phyloP scores from a whole-genome alignment of 805 yeast genomes.

The Candida oleophila region DNA sequence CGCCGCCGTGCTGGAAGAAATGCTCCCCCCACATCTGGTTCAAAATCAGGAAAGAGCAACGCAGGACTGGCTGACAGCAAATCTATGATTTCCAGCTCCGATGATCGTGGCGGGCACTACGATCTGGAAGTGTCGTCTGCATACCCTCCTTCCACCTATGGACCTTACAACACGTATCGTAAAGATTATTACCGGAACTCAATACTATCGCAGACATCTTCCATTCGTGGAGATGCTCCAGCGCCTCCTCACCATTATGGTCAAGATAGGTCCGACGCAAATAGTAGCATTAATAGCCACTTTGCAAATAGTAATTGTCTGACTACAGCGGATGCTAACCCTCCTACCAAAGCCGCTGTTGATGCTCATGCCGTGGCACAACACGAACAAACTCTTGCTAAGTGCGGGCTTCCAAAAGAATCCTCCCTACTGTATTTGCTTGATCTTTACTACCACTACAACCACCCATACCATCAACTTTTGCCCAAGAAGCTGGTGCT shows the following conservation, averaged over 20 bases:
- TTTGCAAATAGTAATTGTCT: no score
- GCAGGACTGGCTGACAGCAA: neutral
- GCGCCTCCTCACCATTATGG: neutral
- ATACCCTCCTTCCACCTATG: constrained; percentile 1
- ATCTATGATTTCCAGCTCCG: constrained; percentile 2
- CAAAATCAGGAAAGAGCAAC: neutral
- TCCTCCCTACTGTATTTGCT: constrained; percentile 15
- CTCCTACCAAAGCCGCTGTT: neutral
- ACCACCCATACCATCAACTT: constrained; percentile 20
- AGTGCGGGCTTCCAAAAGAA: constrained; percentile 24
- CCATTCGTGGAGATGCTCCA: neutral
- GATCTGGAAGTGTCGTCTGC: neutral
- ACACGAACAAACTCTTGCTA: neutral
- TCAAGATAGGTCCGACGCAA: neutral
- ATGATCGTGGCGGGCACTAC: neutral
- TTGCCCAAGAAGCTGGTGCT: constrained; percentile 19
- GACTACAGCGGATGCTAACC: no score
- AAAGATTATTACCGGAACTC: constrained; percentile 4
- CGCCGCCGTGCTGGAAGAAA: neutral
- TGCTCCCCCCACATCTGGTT: neutral
- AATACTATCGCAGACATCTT: neutral
- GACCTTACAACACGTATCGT: constrained; percentile 1
- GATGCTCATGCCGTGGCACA: neutral
- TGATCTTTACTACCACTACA: constrained; percentile 21
- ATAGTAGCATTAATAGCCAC: neutral